Percentiles rank a stretch among this genome's conserved stretches.
Conservation (phyloP, 148 eudicot species). For the Fagopyrum tataricum region DNA sequence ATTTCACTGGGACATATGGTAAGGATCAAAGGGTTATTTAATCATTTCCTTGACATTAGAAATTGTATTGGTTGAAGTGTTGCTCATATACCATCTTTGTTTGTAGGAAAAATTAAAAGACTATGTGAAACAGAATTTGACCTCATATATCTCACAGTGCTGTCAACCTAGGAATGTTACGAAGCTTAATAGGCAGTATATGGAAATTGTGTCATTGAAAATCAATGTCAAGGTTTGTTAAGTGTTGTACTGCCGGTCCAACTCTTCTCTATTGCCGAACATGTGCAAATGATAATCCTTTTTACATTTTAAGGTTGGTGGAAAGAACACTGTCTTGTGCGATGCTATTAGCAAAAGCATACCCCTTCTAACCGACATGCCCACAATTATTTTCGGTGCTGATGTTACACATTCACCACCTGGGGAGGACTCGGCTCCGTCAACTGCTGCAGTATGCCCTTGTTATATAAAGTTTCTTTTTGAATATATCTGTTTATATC, state of each 20-base stretch:
- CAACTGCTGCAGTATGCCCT: constrained; percentile 73
- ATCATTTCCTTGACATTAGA: not conserved
- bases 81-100: not conserved
- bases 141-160: constrained; percentile 77
- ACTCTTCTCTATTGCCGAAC: not conserved
- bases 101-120: constrained; percentile 59
- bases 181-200: constrained; percentile 46
- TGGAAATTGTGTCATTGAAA: constrained; percentile 73
- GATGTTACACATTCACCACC: constrained; percentile 88
- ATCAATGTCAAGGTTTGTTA: constrained; percentile 79
- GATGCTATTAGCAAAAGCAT: constrained; percentile 28
- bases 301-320: constrained; percentile 52
- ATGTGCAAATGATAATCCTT: not conserved
- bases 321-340: constrained; percentile 46
- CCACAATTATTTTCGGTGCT: constrained; percentile 83
- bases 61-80: not conserved
- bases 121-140: constrained; percentile 86
- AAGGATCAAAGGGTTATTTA: constrained; percentile 1
- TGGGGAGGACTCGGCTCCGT: constrained; percentile 81
- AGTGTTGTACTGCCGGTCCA: no score
- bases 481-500: not conserved
- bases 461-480: not conserved
- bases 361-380: constrained; percentile 42
- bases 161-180: constrained; percentile 47
- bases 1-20: constrained; percentile 62